Percentiles rank a stretch among this genome's conserved stretches.
phyloP scores from a whole-genome alignment of 2,329 filamentous ascomycete genomes.

The Bisporella sp. region DNA sequence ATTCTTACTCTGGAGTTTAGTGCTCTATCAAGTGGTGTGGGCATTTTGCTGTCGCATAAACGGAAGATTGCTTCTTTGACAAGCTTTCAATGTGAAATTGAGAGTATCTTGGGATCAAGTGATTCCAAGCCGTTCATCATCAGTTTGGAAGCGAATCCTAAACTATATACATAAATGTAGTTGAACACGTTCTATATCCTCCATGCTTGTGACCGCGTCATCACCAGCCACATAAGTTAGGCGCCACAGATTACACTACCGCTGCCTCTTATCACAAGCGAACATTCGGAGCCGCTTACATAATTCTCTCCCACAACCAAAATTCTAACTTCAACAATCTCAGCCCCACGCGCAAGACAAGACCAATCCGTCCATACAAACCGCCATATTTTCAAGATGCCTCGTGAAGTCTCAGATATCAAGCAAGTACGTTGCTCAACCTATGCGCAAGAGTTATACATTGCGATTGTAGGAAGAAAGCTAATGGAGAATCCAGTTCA shows the following conservation, averaged over 20 bases:
- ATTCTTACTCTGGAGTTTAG: conserved; percentile 60
- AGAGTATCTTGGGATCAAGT: neutral
- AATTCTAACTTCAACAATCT: conserved; percentile 7
- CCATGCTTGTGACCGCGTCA: neutral
- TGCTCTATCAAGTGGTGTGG: conserved; percentile 61
- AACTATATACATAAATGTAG: neutral
- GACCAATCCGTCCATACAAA: conserved; percentile 22
- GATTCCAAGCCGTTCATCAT: neutral
- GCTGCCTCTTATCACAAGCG: conserved; percentile 1
- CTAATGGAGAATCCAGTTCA: conserved; percentile 62
- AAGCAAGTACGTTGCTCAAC: conserved; percentile 59
- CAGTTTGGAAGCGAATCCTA: neutral
- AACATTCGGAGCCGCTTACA: neutral
- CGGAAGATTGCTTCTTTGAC: neutral
- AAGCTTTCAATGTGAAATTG: neutral
- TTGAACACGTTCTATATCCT: neutral
- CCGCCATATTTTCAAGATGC: conserved; percentile 67
- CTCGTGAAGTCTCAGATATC: conserved; percentile 96
- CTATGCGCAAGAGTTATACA: neutral
- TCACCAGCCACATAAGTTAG: conserved; percentile 8
- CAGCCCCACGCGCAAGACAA: conserved; percentile 6
- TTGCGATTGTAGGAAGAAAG: neutral
- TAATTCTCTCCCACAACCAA: conserved; percentile 4
- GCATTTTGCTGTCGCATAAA: conserved; percentile 41
- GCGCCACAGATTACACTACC: neutral